Conservation (phyloP, 768 basidiomycete genomes). For the Amanita polypyramis region DNA sequence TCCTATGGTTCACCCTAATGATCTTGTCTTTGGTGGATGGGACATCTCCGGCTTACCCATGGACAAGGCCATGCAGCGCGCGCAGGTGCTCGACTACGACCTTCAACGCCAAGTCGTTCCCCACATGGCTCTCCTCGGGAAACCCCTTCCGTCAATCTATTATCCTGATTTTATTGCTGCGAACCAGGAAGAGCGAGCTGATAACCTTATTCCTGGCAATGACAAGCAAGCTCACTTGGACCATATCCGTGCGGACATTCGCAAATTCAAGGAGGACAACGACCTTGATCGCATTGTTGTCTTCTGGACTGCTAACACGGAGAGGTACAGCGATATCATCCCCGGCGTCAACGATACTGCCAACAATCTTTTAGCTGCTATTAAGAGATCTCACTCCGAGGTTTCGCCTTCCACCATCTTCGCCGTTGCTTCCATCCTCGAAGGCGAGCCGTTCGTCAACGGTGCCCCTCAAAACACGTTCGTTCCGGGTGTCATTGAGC, state of each 20-base stretch:
- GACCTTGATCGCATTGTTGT: conserved; percentile 81
- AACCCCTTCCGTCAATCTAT: conserved; percentile 90
- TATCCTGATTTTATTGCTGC: conserved; percentile 97
- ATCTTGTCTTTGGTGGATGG: conserved; percentile 96
- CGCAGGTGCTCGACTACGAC: conserved; percentile 91
- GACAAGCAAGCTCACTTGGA: conserved; percentile 92
- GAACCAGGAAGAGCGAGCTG: conserved; percentile 93
- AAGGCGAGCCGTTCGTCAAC: conserved; percentile 92
- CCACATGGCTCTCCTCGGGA: conserved; percentile 67
- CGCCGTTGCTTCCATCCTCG: conserved; percentile 91
- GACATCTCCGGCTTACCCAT: conserved; percentile 83
- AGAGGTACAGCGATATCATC: conserved; percentile 93
- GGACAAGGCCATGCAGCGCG: conserved; percentile 90
- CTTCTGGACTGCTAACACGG: conserved; percentile 99
- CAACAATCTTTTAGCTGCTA: conserved; percentile 71
- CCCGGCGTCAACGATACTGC: conserved; percentile 93
- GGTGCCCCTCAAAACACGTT: conserved; percentile 99
- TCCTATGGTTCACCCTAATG: conserved; percentile 97
- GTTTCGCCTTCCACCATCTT: conserved; percentile 96
- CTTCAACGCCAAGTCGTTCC: conserved; percentile 92
- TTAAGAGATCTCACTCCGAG: conserved; percentile 80
- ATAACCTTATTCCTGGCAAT: conserved; percentile 78
- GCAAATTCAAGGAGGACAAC: conserved; percentile 80
- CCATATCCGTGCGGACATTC: conserved; percentile 87
- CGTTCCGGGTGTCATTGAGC: conserved; percentile 87